Base-by-base conservation (phyloP, 768 basidiomycete species). In the Lepiota venenata region DNA sequence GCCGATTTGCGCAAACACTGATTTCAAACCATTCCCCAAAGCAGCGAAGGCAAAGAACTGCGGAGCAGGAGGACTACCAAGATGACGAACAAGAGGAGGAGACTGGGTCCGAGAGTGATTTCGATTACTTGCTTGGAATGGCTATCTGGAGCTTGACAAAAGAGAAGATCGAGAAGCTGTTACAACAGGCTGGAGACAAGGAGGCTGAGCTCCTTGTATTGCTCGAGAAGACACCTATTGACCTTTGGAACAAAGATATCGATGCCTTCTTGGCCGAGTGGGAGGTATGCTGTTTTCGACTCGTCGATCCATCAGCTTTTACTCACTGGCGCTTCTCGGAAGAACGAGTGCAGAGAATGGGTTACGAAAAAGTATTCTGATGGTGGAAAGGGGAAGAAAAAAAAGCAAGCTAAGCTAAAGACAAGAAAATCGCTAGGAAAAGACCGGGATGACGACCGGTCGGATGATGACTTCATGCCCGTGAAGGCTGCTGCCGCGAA, bases 11-110 rank as follows among this genome's bases (percentile, higher is more conserved):
- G 92, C 56, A 81, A 78, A 67, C 80, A 84, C 60, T n/a, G 79
- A 93, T 39, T 99, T 98, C 81, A 78, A 84, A n/a, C 84, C 94
- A 14, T 94, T 98, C 80, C 88, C 93, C 9, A 98, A 95, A 68
- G 79, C 77, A 18, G 60, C 71, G 3, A 84, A 84, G 62, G 85
- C 84, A 2, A 87, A 84, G 61, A 84, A 79, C 0, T n/a, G 74
- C 69, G 55, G 83, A 84, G 2, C 74, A 73, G 9, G 75, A 79
- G 2, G 75, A 75, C 4, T 71, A 64, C 10, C 81, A 82, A 0
- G 78, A 78, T 7, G 80, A 75, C 3, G 80, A 76, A 1, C 81
- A 79, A 2, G 81, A 78, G 6, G 83, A 74, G 12, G 62, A 38
- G 3, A 63, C 55, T 21, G 66, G 59, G 20, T 69, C 71, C 10